phyloP scores from a whole-genome alignment of 2,329 filamentous ascomycete genomes.

The Colletotrichum sp. region DNA sequence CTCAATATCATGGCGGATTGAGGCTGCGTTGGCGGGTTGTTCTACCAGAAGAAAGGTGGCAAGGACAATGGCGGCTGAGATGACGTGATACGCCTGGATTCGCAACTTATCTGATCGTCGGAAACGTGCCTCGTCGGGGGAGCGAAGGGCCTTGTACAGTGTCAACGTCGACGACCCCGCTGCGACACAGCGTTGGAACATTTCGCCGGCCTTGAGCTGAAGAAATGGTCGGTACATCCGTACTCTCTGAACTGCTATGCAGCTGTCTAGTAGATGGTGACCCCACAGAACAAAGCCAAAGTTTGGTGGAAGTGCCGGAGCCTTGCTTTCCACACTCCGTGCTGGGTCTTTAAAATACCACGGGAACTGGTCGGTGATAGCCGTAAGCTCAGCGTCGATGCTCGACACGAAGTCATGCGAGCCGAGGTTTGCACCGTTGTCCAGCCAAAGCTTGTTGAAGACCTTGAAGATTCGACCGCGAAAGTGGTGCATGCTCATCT shows the following conservation, averaged over 20 bases:
- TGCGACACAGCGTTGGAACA: conserved; percentile 18
- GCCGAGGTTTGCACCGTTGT: neutral
- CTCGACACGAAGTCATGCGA: neutral
- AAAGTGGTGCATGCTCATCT: conserved; percentile 23
- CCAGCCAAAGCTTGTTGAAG: conserved; percentile 8
- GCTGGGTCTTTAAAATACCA: neutral
- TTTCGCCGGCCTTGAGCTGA: neutral
- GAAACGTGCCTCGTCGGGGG: neutral
- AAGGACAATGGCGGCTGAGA: neutral
- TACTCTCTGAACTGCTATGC: conserved; percentile 24
- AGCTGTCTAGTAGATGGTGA: conserved; percentile 23
- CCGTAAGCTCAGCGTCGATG: neutral
- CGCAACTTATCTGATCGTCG: neutral
- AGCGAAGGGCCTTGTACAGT: neutral
- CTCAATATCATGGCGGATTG: neutral
- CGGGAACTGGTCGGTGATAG: neutral
- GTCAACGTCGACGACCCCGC: neutral
- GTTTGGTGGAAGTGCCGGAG: neutral
- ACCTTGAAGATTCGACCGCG: conserved; percentile 19
- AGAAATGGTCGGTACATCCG: conserved; percentile 24
- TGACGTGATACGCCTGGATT: neutral
- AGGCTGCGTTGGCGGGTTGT: neutral
- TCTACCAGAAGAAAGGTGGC: neutral
- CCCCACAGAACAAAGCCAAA: conserved; percentile 17
- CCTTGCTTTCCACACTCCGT: neutral